phyloP scores from a whole-genome alignment of 2,329 filamentous ascomycete genomes.

The Dryadomyces sulphureus region DNA sequence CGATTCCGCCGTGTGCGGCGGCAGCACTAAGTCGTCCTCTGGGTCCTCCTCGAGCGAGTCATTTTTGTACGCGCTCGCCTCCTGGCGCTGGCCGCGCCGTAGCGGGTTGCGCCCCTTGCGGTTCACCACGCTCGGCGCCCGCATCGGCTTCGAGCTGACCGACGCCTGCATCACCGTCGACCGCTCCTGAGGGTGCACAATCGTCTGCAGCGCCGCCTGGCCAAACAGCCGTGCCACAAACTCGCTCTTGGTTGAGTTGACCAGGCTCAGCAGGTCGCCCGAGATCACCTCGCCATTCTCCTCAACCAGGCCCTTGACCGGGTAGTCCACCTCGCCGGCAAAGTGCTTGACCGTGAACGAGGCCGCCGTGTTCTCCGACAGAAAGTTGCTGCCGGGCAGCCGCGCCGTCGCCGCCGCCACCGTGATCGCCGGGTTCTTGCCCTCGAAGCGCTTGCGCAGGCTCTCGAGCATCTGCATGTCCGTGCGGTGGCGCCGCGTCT shows the following conservation, averaged over 20 bases:
- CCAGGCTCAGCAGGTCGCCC: conserved; percentile 86
- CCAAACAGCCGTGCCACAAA: conserved; percentile 87
- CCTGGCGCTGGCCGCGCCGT: conserved; percentile 16
- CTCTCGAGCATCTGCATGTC: conserved; percentile 87
- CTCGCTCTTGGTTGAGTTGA: conserved; percentile 73
- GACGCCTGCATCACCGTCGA: conserved; percentile 89
- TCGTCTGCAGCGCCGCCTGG: conserved; percentile 85
- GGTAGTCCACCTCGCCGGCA: conserved; percentile 91
- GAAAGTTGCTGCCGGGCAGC: conserved; percentile 78
- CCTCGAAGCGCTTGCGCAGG: conserved; percentile 80
- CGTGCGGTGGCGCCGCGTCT: conserved; percentile 75
- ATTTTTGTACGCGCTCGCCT: conserved; percentile 20
- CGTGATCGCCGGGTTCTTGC: conserved; percentile 81
- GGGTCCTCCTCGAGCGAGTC: conserved; percentile 27
- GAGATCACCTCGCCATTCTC: conserved; percentile 95
- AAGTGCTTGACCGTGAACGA: conserved; percentile 90
- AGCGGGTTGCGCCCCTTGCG: conserved; percentile 37
- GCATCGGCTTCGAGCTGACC: conserved; percentile 86
- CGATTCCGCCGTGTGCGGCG: background rate
- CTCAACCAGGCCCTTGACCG: conserved; percentile 72
- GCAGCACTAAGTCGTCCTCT: too few relatives aligned
- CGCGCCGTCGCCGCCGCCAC: conserved; percentile 62
- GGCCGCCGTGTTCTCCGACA: conserved; percentile 65
- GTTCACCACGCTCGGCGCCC: conserved; percentile 84
- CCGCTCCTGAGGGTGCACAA: conserved; percentile 84